Percentiles rank a stretch among this genome's conserved stretches.
Conservation (phyloP, 257 asterid genomes). For the Solanum tacnaense region DNA sequence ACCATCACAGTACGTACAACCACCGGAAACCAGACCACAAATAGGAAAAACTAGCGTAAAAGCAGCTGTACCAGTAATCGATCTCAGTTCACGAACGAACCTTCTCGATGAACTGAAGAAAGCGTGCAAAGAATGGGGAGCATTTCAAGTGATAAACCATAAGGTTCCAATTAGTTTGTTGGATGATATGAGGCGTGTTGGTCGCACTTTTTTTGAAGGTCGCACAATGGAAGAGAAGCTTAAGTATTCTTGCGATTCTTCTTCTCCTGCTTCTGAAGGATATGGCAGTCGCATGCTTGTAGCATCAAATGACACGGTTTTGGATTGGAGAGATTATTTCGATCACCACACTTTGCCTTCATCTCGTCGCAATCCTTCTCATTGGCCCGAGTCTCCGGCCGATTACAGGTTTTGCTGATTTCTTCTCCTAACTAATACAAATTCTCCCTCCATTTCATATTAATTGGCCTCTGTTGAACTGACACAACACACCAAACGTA, state of each 20-base stretch:
- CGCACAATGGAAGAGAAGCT: conserved; percentile 50
- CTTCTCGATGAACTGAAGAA: conserved; percentile 20
- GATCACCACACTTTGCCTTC: conserved; percentile 84
- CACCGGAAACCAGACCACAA: conserved; percentile 42
- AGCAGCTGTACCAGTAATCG: conserved; percentile 27
- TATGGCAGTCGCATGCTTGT: conserved; percentile 89
- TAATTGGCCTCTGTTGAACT: not conserved
- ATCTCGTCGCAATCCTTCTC: conserved; percentile 53
- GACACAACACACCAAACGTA: not conserved
- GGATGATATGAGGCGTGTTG: conserved; percentile 42
- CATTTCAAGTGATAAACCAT: conserved; percentile 73
- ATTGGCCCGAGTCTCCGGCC: conserved; percentile 68
- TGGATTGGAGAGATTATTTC: conserved; percentile 93
- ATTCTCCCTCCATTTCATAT: not conserved
- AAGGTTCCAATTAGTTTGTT: conserved; percentile 42
- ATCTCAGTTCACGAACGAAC: conserved; percentile 24
- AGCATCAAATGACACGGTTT: conserved; percentile 49
- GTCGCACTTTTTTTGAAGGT: conserved; percentile 56
- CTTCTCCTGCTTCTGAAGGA: conserved; percentile 78
- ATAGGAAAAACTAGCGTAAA: not conserved
- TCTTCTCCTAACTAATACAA: not conserved
- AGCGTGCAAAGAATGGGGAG: conserved; percentile 86
- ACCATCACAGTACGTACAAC: conserved; percentile 69
- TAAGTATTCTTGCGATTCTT: conserved; percentile 48
- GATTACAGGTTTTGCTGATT: conserved; percentile 45